Percentiles rank a stretch among this genome's conserved stretches.
Conservation (phyloP, 331 rosid species). For the Phaseolus coccineus region DNA sequence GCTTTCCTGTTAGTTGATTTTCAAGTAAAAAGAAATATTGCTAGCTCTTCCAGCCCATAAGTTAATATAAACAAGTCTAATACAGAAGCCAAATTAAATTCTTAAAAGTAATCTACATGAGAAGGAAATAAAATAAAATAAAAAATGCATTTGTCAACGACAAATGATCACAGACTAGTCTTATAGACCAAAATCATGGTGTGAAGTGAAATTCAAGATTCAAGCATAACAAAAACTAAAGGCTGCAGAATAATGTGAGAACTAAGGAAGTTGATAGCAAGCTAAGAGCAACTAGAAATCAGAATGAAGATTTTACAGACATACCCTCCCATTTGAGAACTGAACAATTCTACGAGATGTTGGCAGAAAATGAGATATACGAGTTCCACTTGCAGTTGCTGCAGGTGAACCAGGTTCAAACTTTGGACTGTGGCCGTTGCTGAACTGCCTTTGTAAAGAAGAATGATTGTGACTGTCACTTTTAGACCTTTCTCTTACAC, state of each 20-base stretch:
- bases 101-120: background rate
- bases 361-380: constrained; percentile 88
- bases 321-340: constrained; percentile 94
- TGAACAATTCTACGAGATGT: constrained; percentile 95
- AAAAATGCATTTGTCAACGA: constrained; percentile 6
- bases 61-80: background rate
- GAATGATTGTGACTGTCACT: constrained; percentile 73
- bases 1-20: constrained; percentile 5
- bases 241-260: constrained; percentile 9
- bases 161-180: constrained; percentile 29
- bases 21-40: background rate
- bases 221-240: background rate
- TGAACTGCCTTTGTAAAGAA: constrained; percentile 95
- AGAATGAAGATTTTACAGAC: constrained; percentile 35
- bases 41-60: constrained; percentile 7
- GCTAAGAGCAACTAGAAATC: background rate
- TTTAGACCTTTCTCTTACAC: constrained; percentile 84
- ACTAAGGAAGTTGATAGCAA: constrained; percentile 5
- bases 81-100: constrained; percentile 17
- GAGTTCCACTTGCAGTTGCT: constrained; percentile 61
- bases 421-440: constrained; percentile 85
- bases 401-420: constrained; percentile 58
- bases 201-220: constrained; percentile 16
- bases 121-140: constrained; percentile 6
- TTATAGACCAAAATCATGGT: background rate